phyloP scores from a whole-genome alignment of 768 basidiomycete species.

The Pleurotus pulmonarius region DNA sequence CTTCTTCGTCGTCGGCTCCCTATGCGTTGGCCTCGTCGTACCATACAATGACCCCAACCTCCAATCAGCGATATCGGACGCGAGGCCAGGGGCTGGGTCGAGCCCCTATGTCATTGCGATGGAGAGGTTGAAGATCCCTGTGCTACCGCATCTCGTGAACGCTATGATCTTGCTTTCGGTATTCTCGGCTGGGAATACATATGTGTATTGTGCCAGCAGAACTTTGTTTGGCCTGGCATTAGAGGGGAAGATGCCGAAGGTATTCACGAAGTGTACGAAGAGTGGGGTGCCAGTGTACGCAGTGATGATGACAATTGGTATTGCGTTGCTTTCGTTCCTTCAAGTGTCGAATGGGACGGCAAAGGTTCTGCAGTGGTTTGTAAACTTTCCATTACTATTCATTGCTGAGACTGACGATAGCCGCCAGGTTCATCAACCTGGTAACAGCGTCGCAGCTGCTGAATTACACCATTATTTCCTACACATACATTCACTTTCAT shows the following conservation, averaged over 20 bases:
- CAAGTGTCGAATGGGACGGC: constrained; percentile 46
- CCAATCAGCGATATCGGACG: constrained; percentile 49
- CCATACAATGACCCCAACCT: constrained; percentile 65
- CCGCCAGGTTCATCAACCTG: constrained; percentile 42
- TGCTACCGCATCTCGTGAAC: constrained; percentile 69
- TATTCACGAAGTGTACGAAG: constrained; percentile 50
- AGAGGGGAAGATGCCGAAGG: constrained; percentile 52
- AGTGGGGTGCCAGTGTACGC: constrained; percentile 58
- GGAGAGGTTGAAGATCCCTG: constrained; percentile 59
- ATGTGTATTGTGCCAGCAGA: constrained; percentile 57
- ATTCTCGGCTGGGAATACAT: constrained; percentile 72
- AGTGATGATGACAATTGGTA: constrained; percentile 36
- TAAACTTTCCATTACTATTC: background rate
- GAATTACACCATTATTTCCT: constrained; percentile 44
- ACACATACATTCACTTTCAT: constrained; percentile 47
- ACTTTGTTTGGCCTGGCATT: constrained; percentile 54
- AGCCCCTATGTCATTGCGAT: constrained; percentile 89
- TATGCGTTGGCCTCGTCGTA: constrained; percentile 75
- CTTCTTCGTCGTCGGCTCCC: constrained; percentile 73
- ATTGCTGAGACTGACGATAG: background rate
- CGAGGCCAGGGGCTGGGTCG: constrained; percentile 52
- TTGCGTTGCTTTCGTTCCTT: constrained; percentile 39
- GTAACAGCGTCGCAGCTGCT: constrained; percentile 45
- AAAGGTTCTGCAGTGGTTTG: constrained; percentile 44
- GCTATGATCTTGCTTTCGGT: constrained; percentile 63